Evolutionary conservation across 306 rosid species (phyloP).

Genomic region (Glycine latifolia): DNA sequence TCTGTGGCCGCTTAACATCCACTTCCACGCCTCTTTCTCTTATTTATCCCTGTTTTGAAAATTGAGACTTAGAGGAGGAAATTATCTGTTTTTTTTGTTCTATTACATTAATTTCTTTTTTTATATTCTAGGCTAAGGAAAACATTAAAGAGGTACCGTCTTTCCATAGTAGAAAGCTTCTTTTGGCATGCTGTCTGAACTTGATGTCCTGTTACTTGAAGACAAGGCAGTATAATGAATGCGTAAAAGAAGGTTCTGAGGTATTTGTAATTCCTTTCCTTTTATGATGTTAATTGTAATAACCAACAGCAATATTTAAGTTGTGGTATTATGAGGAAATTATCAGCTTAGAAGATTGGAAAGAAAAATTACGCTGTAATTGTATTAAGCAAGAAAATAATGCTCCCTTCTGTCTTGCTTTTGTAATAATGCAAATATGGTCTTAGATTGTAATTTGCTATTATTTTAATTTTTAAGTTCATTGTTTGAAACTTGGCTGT

Average conservation of each 20-base stretch:
- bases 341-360: constrained; percentile 23
- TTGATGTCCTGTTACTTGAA: constrained; percentile 97
- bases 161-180: constrained; percentile 72
- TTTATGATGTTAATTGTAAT: constrained; percentile 43
- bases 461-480: not conserved
- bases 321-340: constrained; percentile 25
- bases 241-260: constrained; percentile 93
- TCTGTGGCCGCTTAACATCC: constrained; percentile 28
- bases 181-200: constrained; percentile 92
- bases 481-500: constrained; percentile 31
- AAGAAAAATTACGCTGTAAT: constrained; percentile 21
- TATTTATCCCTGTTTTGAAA: not conserved
- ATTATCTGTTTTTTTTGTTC: constrained; percentile 1
- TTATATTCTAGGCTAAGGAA: constrained; percentile 80
- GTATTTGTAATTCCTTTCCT: constrained; percentile 52
- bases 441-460: constrained; percentile 3
- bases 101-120: constrained; percentile 35
- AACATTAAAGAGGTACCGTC: constrained; percentile 74
- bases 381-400: not conserved
- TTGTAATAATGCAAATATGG: constrained; percentile 26
- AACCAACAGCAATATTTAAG: constrained; percentile 5
- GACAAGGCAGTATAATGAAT: constrained; percentile 79
- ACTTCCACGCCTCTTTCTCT: not conserved
- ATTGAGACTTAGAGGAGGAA: not conserved
- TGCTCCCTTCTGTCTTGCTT: constrained; percentile 10